These are phyloP conservation scores for Solanum medicagineum DNA, from an alignment of 257 asterid genomes.

Conservation along the genomic window DNA sequence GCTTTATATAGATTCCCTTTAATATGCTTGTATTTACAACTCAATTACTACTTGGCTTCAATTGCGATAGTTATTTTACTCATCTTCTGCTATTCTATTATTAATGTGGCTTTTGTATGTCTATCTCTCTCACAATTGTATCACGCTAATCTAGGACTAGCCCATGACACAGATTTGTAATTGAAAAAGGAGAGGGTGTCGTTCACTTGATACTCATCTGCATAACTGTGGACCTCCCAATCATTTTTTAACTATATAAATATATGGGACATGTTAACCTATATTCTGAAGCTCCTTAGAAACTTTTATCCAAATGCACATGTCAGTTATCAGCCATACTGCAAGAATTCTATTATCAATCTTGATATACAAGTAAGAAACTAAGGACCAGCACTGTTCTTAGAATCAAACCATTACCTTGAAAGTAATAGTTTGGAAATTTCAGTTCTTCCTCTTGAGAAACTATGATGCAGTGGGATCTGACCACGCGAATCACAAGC, in stretches of 20 bases:
- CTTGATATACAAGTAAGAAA: neutral
- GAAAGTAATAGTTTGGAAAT: slow-evolving; percentile 55
- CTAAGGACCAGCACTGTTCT: neutral
- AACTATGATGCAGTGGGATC: slow-evolving; percentile 75
- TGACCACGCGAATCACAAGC: slow-evolving; percentile 54
- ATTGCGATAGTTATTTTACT: neutral
- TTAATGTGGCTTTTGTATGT: neutral
- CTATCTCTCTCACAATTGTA: neutral
- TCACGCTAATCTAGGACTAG: too few relatives aligned
- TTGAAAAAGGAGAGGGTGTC: too few relatives aligned
- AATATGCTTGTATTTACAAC: neutral
- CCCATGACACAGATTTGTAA: too few relatives aligned
- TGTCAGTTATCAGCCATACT: neutral
- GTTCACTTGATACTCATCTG: too few relatives aligned
- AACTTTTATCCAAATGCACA: neutral
- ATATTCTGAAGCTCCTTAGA: neutral
- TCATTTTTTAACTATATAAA: neutral
- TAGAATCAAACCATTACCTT: slow-evolving; percentile 30
- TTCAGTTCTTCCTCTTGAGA: slow-evolving; percentile 46
- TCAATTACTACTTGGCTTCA: neutral
- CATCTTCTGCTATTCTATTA: neutral
- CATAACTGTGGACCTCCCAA: neutral
- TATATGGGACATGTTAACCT: neutral
- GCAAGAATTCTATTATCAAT: neutral
- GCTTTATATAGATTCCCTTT: neutral